These are phyloP conservation scores for Blastobotrys capitulatus DNA, from an alignment of 1,139 yeast genomes.

Conservation along the genomic window DNA sequence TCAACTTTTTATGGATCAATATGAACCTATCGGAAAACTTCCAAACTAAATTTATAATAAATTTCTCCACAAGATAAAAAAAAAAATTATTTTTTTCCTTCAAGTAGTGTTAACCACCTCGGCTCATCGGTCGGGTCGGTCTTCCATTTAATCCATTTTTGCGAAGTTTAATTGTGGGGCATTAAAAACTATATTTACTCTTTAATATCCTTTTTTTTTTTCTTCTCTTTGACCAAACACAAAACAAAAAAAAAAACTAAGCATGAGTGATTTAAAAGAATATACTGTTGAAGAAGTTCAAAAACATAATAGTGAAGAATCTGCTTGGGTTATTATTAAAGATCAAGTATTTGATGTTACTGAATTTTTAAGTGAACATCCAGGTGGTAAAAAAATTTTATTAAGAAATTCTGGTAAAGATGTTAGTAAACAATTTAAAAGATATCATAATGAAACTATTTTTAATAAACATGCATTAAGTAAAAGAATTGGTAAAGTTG, in stretches of 20 bases:
- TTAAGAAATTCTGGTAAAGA: conserved; percentile 82
- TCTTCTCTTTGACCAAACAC: not conserved
- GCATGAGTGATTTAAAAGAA: conserved; percentile 1
- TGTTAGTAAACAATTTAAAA: conserved; percentile 71
- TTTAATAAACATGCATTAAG: conserved; percentile 37
- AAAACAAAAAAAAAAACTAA: not conserved
- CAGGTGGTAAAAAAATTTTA: conserved; percentile 80
- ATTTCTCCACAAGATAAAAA: not conserved
- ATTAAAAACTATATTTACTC: not conserved
- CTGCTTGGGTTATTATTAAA: conserved; percentile 82
- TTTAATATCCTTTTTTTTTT: not conserved
- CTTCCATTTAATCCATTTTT: no score
- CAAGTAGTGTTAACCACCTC: not conserved
- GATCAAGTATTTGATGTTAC: conserved; percentile 85
- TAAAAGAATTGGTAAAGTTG: conserved; percentile 34
- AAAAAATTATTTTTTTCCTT: no score
- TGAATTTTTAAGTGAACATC: conserved; percentile 83
- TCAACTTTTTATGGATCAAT: no score
- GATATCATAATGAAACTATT: conserved; percentile 39
- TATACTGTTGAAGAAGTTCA: conserved; percentile 52
- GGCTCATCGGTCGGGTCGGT: not conserved
- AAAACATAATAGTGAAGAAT: conserved; percentile 69
- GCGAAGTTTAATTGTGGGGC: no score
- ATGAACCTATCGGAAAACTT: not conserved
- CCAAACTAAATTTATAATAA: not conserved